These are phyloP conservation scores for Fusarium avenaceum DNA, from an alignment of 2,329 filamentous ascomycete species.

Conservation along the genomic window DNA sequence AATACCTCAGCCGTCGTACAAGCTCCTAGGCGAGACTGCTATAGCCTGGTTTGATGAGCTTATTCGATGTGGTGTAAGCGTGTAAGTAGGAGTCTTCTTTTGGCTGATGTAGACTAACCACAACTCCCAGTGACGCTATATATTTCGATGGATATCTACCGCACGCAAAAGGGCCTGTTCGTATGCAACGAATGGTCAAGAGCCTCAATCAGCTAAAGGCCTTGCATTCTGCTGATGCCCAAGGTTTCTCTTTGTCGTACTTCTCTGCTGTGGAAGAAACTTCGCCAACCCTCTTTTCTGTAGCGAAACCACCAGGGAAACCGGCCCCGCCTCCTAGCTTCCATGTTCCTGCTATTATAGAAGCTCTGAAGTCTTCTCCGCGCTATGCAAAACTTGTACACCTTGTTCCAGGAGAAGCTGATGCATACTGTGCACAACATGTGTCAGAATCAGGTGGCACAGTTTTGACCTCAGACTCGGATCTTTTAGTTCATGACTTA, in stretches of 20 bases:
- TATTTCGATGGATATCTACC: conserved; percentile 92
- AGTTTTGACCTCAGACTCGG: conserved; percentile 87
- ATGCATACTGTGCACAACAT: conserved; percentile 80
- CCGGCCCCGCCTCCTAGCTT: conserved; percentile 72
- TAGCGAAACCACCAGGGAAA: conserved; percentile 46
- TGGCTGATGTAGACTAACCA: conserved; percentile 14
- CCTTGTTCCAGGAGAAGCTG: conserved; percentile 87
- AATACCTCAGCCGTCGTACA: conserved; percentile 72
- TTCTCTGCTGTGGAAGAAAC: conserved; percentile 34
- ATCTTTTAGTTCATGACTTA: conserved; percentile 82
- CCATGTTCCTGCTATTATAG: conserved; percentile 81
- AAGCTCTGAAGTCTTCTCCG: conserved; percentile 69
- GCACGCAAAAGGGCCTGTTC: conserved; percentile 70
- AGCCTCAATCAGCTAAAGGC: conserved; percentile 69
- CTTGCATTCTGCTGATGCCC: conserved; percentile 54
- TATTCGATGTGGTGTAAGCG: conserved; percentile 64
- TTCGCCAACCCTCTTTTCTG: conserved; percentile 46
- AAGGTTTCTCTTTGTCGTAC: conserved; percentile 46
- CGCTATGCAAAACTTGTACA: conserved; percentile 60
- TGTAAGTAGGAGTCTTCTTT: conserved; percentile 64
- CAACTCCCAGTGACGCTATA: conserved; percentile 65
- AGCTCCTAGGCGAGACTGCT: conserved; percentile 70
- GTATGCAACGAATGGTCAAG: conserved; percentile 71
- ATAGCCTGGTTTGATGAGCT: conserved; percentile 74
- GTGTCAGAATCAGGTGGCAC: conserved; percentile 67